Evolutionary conservation across 2,329 filamentous ascomycete species (phyloP).

Genomic region (Paraphaeosphaeria sporulosa): DNA sequence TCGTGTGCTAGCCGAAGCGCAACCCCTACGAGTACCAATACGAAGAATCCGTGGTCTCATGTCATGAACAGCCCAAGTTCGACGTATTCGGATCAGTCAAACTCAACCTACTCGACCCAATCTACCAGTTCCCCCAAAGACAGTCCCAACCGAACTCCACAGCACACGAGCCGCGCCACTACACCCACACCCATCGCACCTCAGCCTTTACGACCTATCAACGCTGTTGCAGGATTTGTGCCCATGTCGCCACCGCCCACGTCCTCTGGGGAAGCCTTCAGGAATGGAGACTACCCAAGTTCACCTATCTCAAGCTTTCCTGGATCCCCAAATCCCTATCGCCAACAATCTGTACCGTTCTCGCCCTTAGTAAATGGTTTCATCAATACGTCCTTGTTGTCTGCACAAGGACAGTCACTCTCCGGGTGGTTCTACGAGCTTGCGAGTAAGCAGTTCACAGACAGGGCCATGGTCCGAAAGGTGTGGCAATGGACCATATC

Average conservation of each 20-base stretch:
- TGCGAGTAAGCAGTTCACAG: conserved; percentile 46
- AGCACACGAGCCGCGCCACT: conserved; percentile 49
- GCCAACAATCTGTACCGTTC: conserved; percentile 34
- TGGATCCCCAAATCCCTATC: conserved; percentile 47
- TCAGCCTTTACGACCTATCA: conserved; percentile 45
- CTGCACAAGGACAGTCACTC: conserved; percentile 46
- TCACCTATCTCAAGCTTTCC: conserved; percentile 36
- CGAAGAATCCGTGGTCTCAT: conserved; percentile 50
- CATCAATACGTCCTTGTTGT: conserved; percentile 45
- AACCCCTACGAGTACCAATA: conserved; percentile 45
- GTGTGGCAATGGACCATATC: conserved; percentile 52
- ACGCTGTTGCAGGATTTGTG: conserved; percentile 43
- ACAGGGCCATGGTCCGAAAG: conserved; percentile 42
- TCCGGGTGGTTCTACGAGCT: conserved; percentile 48
- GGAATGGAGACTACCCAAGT: conserved; percentile 37
- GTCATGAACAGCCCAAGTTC: conserved; percentile 43
- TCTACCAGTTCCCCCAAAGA: conserved; percentile 43
- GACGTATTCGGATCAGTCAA: conserved; percentile 38
- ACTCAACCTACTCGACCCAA: conserved; percentile 37
- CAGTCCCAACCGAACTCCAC: conserved; percentile 47
- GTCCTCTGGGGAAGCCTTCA: conserved; percentile 39
- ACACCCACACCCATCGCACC: conserved; percentile 49
- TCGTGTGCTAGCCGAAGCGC: conserved; percentile 47
- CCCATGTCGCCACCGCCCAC: conserved; percentile 42
- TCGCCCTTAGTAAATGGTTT: conserved; percentile 46